Base-by-base conservation (phyloP, 495 filamentous ascomycete genomes). In the Daldinia concentrica region DNA sequence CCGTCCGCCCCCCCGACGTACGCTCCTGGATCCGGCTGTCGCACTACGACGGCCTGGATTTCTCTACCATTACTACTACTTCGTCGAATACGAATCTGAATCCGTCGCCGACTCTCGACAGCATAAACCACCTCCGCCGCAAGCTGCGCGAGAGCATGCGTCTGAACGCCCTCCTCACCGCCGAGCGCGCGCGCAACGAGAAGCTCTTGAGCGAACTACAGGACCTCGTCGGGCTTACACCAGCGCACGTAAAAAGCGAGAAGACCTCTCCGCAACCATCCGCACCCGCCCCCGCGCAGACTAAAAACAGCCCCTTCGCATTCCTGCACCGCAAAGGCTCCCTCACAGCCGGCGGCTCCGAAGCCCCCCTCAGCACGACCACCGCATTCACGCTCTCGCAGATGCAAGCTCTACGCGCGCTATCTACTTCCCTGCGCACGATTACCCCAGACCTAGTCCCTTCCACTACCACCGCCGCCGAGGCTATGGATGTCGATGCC, bases 331-430 rank as follows among this genome's bases (percentile, higher is more conserved):
- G 80, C 69, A 79, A 79, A 39, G 79, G 80, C 50, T 76, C 74
- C 43, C 79, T 86, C 4, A 73, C 78, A 5, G 77, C 76, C 5
- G 80, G 80, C 72, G 83, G 77, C 37, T 77, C 77, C 27, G 77
- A 79, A 39, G 76, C 85, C 58, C 82, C 89, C 7, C 79, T 95
- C 0, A 90, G 89, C 14, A 94, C 92, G 0, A 90, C 93, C 5
- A 89, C 93, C 0, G 87, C 86, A 3, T 98, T 97, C 76, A 89
- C 90, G 4, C 79, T 93, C 17, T 91, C 90, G 0, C 95, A 99
- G 79, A 84, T 98, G 11, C 91, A 92, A 11, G 87, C 90, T 0
- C 84, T 99, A 29, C 87, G 92, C 58, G 81, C 86, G 3, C 81
- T 93, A 4, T 83, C 93, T 0, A 81, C 83, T 2, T 81, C 87